A percentile compares a stretch with the other conserved stretches of the same genome.
These are phyloP conservation scores for Phyllosticta ampelicida DNA, from an alignment of 2,329 filamentous ascomycete species.

Conservation along the genomic window DNA sequence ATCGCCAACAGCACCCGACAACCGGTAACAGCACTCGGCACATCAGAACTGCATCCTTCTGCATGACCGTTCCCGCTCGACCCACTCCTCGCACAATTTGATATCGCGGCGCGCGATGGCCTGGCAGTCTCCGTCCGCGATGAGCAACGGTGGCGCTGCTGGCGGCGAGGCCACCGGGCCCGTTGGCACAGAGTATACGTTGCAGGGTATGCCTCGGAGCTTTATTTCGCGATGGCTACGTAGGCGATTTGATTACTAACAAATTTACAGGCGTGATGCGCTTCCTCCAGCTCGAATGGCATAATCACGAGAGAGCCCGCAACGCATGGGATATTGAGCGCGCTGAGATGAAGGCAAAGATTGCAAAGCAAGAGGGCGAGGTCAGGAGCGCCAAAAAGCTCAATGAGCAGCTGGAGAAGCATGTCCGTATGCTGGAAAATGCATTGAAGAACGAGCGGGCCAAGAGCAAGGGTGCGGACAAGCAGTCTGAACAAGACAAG, in stretches of 20 bases:
- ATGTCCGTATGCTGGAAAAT: conserved; percentile 78
- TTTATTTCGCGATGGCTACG: neutral
- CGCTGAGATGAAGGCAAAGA: conserved; percentile 97
- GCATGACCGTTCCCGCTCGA: conserved; percentile 16
- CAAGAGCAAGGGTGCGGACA: conserved; percentile 51
- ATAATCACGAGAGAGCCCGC: conserved; percentile 91
- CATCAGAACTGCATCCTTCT: conserved; percentile 2
- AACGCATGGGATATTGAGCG: conserved; percentile 99
- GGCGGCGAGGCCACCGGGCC: conserved; percentile 40
- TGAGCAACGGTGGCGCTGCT: conserved; percentile 45
- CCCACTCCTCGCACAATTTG: conserved; percentile 11
- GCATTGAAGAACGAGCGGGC: conserved; percentile 75
- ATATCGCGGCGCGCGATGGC: conserved; percentile 41
- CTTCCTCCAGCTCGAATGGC: conserved; percentile 98
- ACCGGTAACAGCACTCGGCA: neutral
- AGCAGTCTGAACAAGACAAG: conserved; percentile 34
- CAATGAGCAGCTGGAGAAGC: conserved; percentile 81
- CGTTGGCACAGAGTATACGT: conserved; percentile 59
- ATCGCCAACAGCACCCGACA: neutral
- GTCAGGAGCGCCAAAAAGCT: conserved; percentile 75
- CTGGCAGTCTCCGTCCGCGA: conserved; percentile 58
- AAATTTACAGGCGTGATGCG: conserved; percentile 78
- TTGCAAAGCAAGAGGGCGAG: conserved; percentile 87
- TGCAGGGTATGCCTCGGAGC: conserved; percentile 47
- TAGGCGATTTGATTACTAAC: conserved; percentile 8